Base-by-base conservation (phyloP, 768 basidiomycete species). In the Tricholoma bakamatsutake region DNA sequence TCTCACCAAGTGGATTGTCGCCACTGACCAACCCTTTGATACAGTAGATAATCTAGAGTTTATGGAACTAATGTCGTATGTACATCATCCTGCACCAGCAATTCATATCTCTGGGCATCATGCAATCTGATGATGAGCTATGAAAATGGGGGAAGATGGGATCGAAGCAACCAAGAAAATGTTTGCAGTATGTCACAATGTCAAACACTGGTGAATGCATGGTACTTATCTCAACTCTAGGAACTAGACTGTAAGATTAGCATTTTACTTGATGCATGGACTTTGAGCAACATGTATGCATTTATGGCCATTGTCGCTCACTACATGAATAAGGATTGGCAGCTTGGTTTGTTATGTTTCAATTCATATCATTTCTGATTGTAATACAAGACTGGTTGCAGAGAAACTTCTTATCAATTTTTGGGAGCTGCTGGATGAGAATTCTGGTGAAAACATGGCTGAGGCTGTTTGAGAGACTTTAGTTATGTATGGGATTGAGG, bases 261-360 rank as follows among this genome's bases (percentile, higher is more conserved):
- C 12, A 50, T 66, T 13, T 66, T 65, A 1, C 62, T 66, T 21
- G 64, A 68, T 53, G 67, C 67, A n/a, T 68, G 64, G 67, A 68
- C 67, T 0, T 66, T 62, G 9, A 51, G 54, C 28, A 68, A 68
- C 35, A 33, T 49, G n/a, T 51, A 57, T 53, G 59, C 64, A 0
- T 65, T 67, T 50, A 34, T 65, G 39, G 66, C 66, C 6, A 58
- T 66, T 39, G 59, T 67, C 15, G 58, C 60, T 11, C 66, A 66
- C 50, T 66, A 59, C 42, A 37, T 67, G 21, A 54, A n/a, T 9
- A 64, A 64, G 24, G 56, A 67, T 9, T 58, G 65, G 5, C 31
- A 50, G 28, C 54, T 65, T 4, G 64, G 64, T 64, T 39, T 7
- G 60, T 52, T 30, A 49, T 28, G 13, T 18, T n/a, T 49, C 6